Conservation (phyloP, 225 moss, liverwort and hornwort genomes). For the Ulota crispa region DNA sequence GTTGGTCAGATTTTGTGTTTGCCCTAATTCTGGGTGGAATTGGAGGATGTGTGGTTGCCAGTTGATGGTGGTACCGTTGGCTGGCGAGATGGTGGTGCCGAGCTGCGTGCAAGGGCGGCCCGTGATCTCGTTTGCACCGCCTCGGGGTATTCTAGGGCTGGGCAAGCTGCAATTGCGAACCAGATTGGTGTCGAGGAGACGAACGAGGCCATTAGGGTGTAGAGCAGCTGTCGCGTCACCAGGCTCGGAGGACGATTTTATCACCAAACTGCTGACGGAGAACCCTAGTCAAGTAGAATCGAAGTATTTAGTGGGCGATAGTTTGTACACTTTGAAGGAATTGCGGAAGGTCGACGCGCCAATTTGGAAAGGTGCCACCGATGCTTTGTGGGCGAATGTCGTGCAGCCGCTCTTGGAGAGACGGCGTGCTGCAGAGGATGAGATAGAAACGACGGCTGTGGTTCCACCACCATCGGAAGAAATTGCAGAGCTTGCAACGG, state of each 20-base stretch:
- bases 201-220: conserved; percentile 28
- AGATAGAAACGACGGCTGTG: neutral
- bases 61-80: conserved; percentile 50
- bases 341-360: conserved; percentile 70
- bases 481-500: neutral
- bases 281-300: conserved; percentile 84
- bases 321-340: conserved; percentile 80
- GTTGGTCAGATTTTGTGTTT: neutral
- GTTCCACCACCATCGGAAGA: conserved; percentile 19
- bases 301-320: conserved; percentile 72
- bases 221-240: conserved; percentile 31
- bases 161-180: conserved; percentile 45
- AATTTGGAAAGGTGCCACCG: conserved; percentile 61
- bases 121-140: conserved; percentile 6
- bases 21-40: conserved; percentile 40
- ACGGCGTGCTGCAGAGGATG: conserved; percentile 15
- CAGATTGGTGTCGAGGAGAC: conserved; percentile 24
- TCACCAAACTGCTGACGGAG: conserved; percentile 67
- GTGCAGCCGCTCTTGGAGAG: conserved; percentile 30
- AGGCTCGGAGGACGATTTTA: conserved; percentile 50
- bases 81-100: conserved; percentile 57
- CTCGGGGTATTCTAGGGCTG: conserved; percentile 44
- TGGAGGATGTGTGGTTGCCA: neutral
- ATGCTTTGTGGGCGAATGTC: conserved; percentile 43
- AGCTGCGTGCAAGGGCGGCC: conserved; percentile 55